Conservation (phyloP, 2,329 filamentous ascomycete genomes). For the Neurospora crassa region DNA sequence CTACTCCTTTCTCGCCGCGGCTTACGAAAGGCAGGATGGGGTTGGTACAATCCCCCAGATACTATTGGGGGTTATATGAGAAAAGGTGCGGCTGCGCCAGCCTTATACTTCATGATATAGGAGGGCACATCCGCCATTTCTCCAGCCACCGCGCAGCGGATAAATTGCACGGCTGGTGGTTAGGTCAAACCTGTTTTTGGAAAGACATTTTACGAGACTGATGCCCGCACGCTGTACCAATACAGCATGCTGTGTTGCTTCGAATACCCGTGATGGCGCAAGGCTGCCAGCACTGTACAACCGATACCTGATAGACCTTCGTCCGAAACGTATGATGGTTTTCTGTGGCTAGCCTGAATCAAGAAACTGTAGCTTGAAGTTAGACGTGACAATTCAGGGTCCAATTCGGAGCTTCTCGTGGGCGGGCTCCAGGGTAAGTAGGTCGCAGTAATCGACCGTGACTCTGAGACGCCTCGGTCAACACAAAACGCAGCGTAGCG, state of each 20-base stretch:
- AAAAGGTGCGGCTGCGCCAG: background rate
- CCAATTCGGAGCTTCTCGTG: background rate
- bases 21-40: background rate
- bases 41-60: background rate
- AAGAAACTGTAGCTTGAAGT: background rate
- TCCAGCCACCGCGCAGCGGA: background rate
- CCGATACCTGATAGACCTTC: background rate
- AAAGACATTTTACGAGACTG: background rate
- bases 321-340: background rate
- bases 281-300: background rate
- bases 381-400: background rate
- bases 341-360: background rate
- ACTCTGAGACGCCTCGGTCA: background rate
- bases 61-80: background rate
- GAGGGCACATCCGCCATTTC: background rate
- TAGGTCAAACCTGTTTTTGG: background rate
- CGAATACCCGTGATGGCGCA: background rate
- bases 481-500: background rate
- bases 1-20: background rate
- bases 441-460: background rate
- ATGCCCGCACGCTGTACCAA: background rate
- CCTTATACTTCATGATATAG: background rate
- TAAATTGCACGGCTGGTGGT: background rate
- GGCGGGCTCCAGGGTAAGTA: background rate
- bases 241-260: background rate